Percentiles rank a stretch among this genome's conserved stretches.
These are phyloP conservation scores for Galerina sulciceps DNA, from an alignment of 768 basidiomycete species.

Conservation along the genomic window DNA sequence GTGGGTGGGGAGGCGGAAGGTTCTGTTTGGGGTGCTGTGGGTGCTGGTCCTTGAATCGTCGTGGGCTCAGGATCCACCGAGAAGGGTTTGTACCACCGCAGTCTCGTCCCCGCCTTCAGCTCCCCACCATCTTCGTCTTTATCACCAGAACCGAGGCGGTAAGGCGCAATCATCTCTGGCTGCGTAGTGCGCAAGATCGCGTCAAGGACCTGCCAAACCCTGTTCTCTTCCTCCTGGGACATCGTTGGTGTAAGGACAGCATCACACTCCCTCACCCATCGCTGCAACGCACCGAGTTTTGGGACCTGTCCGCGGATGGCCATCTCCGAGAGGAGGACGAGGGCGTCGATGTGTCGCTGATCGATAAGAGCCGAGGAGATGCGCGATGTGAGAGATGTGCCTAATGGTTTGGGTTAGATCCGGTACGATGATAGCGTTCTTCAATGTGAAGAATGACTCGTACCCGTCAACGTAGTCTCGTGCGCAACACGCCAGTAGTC, in stretches of 20 bases:
- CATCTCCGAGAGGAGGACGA: constrained; percentile 59
- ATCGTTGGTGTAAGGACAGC: constrained; percentile 48
- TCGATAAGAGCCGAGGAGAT: constrained; percentile 47
- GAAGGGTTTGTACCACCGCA: constrained; percentile 40
- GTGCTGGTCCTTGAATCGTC: not conserved
- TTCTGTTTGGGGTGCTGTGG: too few species aligned
- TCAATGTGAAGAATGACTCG: constrained; percentile 3
- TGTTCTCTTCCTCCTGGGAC: constrained; percentile 41
- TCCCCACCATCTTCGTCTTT: constrained; percentile 16
- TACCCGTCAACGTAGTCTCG: constrained; percentile 36
- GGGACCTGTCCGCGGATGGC: constrained; percentile 47
- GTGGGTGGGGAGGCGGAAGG: too few species aligned
- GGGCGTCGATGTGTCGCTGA: constrained; percentile 49
- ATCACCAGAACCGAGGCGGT: not conserved
- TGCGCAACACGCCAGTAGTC: constrained; percentile 41
- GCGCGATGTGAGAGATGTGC: constrained; percentile 38
- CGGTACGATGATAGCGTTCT: not conserved
- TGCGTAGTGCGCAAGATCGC: constrained; percentile 52
- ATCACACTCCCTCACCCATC: constrained; percentile 63
- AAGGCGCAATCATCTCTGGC: constrained; percentile 29
- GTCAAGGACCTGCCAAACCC: constrained; percentile 51
- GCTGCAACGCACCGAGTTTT: constrained; percentile 56
- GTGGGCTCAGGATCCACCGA: constrained; percentile 23
- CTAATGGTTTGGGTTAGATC: constrained; percentile 15
- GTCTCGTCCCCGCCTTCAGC: constrained; percentile 31